Conservation (phyloP, 2,329 filamentous ascomycete species). For the Geosmithia putterillii region DNA sequence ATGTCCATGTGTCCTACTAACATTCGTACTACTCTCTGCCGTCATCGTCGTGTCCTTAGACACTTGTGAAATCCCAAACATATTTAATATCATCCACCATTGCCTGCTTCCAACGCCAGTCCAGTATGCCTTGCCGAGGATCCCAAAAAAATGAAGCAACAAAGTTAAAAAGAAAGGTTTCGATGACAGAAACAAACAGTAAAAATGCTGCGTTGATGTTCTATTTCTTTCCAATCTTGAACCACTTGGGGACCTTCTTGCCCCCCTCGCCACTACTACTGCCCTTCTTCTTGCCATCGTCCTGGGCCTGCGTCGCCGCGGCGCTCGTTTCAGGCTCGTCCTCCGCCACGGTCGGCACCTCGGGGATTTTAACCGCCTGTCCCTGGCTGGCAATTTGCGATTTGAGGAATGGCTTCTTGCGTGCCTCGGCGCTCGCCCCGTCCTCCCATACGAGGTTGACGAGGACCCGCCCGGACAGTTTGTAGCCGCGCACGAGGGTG, state of each 20-base stretch:
- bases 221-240: conserved; percentile 63
- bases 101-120: not conserved
- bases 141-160: not conserved
- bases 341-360: conserved; percentile 30
- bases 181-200: not conserved
- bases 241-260: conserved; percentile 54
- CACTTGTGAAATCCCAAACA: not conserved
- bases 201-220: not conserved
- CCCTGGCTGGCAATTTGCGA: conserved; percentile 46
- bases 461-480: conserved; percentile 57
- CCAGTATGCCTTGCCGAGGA: not conserved
- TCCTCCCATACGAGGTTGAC: conserved; percentile 68
- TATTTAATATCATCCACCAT: not conserved
- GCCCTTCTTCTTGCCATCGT: conserved; percentile 19
- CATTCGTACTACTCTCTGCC: too few relatives aligned
- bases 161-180: not conserved
- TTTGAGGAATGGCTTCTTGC: conserved; percentile 48
- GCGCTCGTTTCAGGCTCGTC: conserved; percentile 16
- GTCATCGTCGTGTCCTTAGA: too few relatives aligned
- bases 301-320: conserved; percentile 4
- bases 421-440: conserved; percentile 40
- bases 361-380: conserved; percentile 52
- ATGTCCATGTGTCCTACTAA: too few relatives aligned
- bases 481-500: conserved; percentile 59
- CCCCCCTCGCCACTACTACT: conserved; percentile 18